Percentiles rank a stretch among this genome's conserved stretches.
These are phyloP conservation scores for Hymenochaete sp. DNA, from an alignment of 1,284 basidiomycete genomes.

Conservation along the genomic window DNA sequence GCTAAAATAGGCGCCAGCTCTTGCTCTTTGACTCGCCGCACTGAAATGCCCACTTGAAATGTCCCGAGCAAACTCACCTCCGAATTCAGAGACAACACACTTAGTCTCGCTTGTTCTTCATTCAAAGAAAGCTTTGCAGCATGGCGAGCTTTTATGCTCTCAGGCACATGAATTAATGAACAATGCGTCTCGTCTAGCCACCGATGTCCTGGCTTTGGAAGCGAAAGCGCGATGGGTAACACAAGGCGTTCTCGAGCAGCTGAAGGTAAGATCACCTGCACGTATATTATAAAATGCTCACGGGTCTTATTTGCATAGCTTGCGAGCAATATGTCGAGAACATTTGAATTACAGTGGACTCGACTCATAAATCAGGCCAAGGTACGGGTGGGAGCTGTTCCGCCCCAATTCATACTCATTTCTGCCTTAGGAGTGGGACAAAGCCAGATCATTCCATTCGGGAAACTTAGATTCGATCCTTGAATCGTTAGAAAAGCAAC, in stretches of 20 bases:
- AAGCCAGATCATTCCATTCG: slow-evolving; percentile 45
- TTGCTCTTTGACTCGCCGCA: too few species aligned
- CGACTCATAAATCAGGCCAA: slow-evolving; percentile 50
- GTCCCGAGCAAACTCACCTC: slow-evolving; percentile 12
- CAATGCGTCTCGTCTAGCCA: slow-evolving; percentile 49
- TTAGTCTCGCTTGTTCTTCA: slow-evolving; percentile 67
- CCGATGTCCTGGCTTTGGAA: slow-evolving; percentile 66
- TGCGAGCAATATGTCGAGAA: slow-evolving; percentile 60
- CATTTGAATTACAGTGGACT: slow-evolving; percentile 58
- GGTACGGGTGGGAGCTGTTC: slow-evolving; percentile 29
- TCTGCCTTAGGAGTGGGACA: slow-evolving; percentile 57
- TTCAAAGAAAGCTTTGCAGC: slow-evolving; percentile 70
- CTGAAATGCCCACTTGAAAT: too few species aligned
- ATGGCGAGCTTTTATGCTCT: slow-evolving; percentile 64
- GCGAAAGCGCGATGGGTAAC: slow-evolving; percentile 70
- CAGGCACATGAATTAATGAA: slow-evolving; percentile 51
- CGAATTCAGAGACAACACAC: slow-evolving; percentile 25
- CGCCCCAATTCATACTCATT: neutral
- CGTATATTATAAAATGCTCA: slow-evolving; percentile 1
- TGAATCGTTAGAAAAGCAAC: slow-evolving; percentile 58
- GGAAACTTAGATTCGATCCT: slow-evolving; percentile 57
- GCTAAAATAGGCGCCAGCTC: too few species aligned
- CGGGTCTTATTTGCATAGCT: slow-evolving; percentile 36
- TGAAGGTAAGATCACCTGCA: slow-evolving; percentile 41
- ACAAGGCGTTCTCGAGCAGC: slow-evolving; percentile 62